phyloP scores from a whole-genome alignment of 345 rosid genomes.

The Gossypium stocksii region DNA sequence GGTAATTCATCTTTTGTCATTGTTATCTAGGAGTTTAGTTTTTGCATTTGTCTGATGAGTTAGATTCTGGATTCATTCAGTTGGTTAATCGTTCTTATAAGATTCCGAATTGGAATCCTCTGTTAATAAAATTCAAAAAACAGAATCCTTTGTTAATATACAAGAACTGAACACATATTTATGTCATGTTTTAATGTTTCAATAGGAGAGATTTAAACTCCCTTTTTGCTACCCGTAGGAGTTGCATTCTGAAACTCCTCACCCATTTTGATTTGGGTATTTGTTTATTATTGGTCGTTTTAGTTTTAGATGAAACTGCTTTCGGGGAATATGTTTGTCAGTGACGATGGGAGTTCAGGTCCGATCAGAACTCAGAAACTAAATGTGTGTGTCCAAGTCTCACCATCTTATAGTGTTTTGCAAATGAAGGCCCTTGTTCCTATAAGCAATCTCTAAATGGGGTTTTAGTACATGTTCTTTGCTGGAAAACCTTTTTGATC shows the following conservation, averaged over 20 bases:
- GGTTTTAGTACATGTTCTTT: too few relatives aligned
- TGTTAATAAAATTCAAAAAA: too few relatives aligned
- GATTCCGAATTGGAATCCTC: too few relatives aligned
- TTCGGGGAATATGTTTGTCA: neutral
- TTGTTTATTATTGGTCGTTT: neutral
- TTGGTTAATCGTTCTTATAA: too few relatives aligned
- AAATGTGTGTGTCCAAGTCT: neutral
- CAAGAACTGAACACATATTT: too few relatives aligned
- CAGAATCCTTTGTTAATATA: too few relatives aligned
- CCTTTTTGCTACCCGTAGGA: too few relatives aligned
- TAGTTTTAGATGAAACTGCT: neutral
- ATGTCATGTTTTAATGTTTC: too few relatives aligned
- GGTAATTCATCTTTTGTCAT: neutral
- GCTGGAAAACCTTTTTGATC: neutral
- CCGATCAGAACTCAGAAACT: neutral
- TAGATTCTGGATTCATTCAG: too few relatives aligned
- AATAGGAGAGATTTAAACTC: too few relatives aligned
- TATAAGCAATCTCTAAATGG: neutral
- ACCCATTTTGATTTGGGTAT: neutral
- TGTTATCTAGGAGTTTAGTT: neutral
- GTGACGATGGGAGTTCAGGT: neutral
- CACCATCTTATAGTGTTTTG: neutral
- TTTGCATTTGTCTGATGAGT: neutral
- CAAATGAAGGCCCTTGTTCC: neutral
- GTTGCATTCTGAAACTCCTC: too few relatives aligned